Conservation (phyloP, 306 rosid genomes). For the Cyclanthera cordifolia region DNA sequence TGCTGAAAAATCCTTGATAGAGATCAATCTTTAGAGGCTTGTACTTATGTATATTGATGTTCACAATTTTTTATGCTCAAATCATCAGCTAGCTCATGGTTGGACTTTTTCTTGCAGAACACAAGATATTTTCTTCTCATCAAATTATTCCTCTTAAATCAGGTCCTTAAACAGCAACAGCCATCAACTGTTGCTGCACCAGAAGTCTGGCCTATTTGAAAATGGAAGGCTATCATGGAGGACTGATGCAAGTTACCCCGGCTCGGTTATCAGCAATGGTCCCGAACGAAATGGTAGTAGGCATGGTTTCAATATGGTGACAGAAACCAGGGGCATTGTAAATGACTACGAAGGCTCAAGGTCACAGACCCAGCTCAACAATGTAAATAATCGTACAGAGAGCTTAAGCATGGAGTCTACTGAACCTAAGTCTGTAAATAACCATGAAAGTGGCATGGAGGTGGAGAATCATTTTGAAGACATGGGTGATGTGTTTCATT, state of each 20-base stretch:
- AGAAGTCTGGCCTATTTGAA: slow-evolving; percentile 16
- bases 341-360: slow-evolving; percentile 46
- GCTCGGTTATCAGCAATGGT: slow-evolving; percentile 23
- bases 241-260: slow-evolving; percentile 26
- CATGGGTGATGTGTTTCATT: slow-evolving; percentile 31
- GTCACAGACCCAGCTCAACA: slow-evolving; percentile 45
- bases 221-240: slow-evolving; percentile 41
- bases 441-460: slow-evolving; percentile 42
- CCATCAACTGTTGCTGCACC: slow-evolving; percentile 22
- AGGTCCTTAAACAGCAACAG: background rate
- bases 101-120: slow-evolving; percentile 17
- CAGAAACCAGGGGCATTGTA: slow-evolving; percentile 39
- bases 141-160: background rate
- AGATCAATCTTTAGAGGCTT: background rate
- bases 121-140: background rate
- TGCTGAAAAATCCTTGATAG: background rate
- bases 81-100: too few relatives aligned
- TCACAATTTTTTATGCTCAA: background rate
- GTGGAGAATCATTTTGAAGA: slow-evolving; percentile 66
- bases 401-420: slow-evolving; percentile 43
- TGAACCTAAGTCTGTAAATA: slow-evolving; percentile 74
- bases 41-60: background rate
- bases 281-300: slow-evolving; percentile 36
- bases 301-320: slow-evolving; percentile 28
- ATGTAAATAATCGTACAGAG: slow-evolving; percentile 70